Base-by-base conservation (phyloP, 202 grass and related monocot species). In the Carex sylvatica region DNA sequence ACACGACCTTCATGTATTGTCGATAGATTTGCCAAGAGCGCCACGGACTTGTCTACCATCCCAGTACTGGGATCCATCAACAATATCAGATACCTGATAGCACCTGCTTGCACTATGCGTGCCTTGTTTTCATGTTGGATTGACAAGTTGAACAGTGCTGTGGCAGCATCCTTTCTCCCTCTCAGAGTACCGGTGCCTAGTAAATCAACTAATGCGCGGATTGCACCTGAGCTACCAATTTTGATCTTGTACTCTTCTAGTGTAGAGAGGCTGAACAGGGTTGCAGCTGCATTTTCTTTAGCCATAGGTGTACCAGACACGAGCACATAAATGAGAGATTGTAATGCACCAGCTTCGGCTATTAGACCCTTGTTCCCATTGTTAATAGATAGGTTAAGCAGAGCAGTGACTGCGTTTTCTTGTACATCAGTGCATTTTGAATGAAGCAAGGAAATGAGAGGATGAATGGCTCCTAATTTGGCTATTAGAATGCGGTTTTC, bases 381-480 rank as follows among this genome's bases (percentile, higher is more conserved):
- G 42, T 98, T 89, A n/a, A 98, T 94, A 0, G 95, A 94, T 18
- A 98, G 70, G 82, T 98, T 97, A 11, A 98, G 49, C 84, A 98
- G 44, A 22, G 92, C 85, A 18, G 95, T 94, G 40, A 98, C 92
- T 0, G 88, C 74, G 80, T 98, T 90, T 60, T 93, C 95, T 58
- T 93, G 88, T 5, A 98, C 89, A 55, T 93, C 94, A 42, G 76
- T 85, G 56, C 93, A 92, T 0, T 92, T 87, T 80, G 91, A 98
- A 31, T 80, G 63, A 0, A 98, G 80, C 22, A 98, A 60, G 11
- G 78, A 87, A 23, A 93, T 81, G 11, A 98, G 88, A 22, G 85
- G 85, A 16, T 81, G 78, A 76, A 94, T 89, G 12, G 90, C 90
- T 9, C 78, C 84, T 20, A 70, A 90, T 26, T 87, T 80, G 10